phyloP scores from a whole-genome alignment of 2,329 filamentous ascomycete genomes.

The Diaporthe aspalathi region DNA sequence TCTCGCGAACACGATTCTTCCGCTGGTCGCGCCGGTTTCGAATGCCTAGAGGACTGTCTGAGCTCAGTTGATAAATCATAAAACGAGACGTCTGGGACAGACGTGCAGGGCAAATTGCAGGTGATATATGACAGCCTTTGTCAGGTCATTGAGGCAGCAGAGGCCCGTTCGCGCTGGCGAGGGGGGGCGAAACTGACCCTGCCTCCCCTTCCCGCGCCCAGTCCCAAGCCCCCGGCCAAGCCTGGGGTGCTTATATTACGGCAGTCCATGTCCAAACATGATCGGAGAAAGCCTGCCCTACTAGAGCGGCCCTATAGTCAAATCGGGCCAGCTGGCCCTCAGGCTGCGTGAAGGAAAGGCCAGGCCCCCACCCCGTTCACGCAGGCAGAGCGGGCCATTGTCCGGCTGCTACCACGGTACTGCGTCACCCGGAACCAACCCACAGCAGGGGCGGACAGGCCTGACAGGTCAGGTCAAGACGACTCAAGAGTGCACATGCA shows the following conservation, averaged over 20 bases:
- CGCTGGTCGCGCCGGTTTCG: conserved; percentile 10
- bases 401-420: conserved; percentile 25
- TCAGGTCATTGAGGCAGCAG: background rate
- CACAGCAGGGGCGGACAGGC: background rate
- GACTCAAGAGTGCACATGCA: background rate
- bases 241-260: conserved; percentile 6
- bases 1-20: conserved; percentile 17
- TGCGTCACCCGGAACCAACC: background rate
- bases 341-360: background rate
- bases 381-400: conserved; percentile 5
- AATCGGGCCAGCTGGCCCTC: background rate
- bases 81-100: background rate
- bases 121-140: conserved; percentile 10
- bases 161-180: conserved; percentile 15
- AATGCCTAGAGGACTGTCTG: background rate
- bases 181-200: too few species aligned
- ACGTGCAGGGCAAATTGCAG: background rate
- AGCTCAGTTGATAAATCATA: background rate
- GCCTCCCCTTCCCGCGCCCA: too few species aligned
- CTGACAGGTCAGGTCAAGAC: too few species aligned
- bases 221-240: background rate
- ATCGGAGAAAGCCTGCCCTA: background rate
- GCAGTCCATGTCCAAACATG: background rate
- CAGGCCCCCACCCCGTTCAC: conserved; percentile 16
- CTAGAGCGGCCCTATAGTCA: background rate